phyloP scores from a whole-genome alignment of 1,284 basidiomycete species.

The Fomitopsis betulina region DNA sequence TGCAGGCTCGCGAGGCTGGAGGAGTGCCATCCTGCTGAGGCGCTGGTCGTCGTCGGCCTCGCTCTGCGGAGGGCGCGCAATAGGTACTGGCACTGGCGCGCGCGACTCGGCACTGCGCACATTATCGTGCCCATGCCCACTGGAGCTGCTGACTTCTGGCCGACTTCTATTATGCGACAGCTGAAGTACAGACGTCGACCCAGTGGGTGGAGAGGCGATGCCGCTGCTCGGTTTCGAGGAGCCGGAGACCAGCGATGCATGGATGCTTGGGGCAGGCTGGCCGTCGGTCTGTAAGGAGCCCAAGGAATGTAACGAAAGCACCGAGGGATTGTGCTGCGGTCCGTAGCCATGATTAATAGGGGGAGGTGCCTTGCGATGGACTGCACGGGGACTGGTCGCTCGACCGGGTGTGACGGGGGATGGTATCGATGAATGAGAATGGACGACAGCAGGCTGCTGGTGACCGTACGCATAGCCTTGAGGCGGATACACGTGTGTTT shows the following conservation, averaged over 20 bases:
- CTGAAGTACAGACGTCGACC: neutral
- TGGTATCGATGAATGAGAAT: neutral
- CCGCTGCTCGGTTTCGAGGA: neutral
- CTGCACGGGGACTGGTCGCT: constrained; percentile 1
- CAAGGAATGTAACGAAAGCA: neutral
- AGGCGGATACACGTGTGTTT: neutral
- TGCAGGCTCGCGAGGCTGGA: neutral
- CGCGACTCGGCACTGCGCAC: neutral
- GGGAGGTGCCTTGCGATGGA: constrained; percentile 4
- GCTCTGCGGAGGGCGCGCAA: neutral
- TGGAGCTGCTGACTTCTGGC: neutral
- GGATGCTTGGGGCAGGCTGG: neutral
- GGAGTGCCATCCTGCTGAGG: neutral
- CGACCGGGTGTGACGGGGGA: neutral
- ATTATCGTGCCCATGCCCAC: neutral
- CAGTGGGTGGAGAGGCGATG: neutral
- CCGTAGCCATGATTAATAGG: neutral
- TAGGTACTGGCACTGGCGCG: neutral
- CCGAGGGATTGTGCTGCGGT: neutral
- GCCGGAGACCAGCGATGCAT: neutral
- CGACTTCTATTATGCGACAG: constrained; percentile 7
- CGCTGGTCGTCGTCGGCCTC: neutral
- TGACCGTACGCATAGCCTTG: neutral
- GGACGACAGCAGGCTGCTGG: neutral
- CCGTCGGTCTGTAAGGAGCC: neutral